phyloP scores from a whole-genome alignment of 306 rosid species.

The Potentilla sterilis region DNA sequence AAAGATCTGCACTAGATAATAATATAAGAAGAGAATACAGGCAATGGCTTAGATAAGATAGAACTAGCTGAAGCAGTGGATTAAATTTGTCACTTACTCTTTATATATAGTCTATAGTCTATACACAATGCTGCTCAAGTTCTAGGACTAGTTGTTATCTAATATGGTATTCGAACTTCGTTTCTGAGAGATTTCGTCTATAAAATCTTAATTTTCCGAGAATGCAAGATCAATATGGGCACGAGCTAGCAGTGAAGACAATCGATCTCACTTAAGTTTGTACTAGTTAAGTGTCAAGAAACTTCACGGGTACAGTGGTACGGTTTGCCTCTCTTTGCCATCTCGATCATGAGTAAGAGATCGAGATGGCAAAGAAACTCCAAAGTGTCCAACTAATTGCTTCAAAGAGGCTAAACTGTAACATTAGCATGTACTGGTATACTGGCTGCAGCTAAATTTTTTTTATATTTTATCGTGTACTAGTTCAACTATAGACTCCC shows the following conservation, averaged over 20 bases:
- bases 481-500: background rate
- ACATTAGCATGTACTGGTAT: background rate
- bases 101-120: no score
- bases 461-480: background rate
- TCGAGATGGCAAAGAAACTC: no score
- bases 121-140: background rate
- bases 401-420: background rate
- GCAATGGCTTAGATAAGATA: slow-evolving; percentile 14
- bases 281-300: background rate
- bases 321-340: no score
- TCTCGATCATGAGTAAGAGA: no score
- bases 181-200: background rate
- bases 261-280: background rate
- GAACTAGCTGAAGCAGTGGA: background rate
- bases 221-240: background rate
- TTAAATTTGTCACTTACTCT: background rate
- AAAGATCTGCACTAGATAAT: background rate
- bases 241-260: background rate
- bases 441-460: background rate
- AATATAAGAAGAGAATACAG: slow-evolving; percentile 17
- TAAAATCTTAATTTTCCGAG: background rate
- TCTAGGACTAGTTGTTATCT: background rate
- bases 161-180: background rate
- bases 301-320: no score
- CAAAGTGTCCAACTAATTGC: background rate